Evolutionary conservation across 768 basidiomycete species (phyloP), one percentile per base, ranked within the genome.

Genomic region (Kockovaella imperatae): DNA sequence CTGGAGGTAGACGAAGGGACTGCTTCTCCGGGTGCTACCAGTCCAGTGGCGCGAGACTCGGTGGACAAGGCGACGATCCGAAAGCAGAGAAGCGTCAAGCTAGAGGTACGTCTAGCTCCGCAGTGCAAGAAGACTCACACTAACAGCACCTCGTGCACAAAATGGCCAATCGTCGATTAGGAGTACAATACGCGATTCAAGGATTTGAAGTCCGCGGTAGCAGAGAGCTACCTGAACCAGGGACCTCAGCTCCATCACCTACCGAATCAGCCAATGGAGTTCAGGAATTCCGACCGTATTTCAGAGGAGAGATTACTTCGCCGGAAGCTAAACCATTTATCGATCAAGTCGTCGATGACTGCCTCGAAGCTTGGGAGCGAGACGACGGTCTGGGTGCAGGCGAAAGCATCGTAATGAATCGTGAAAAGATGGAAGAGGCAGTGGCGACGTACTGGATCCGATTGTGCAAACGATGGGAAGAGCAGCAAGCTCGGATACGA

Each of bases 111-210:
- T 44, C 26, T 23, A 2, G 20, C 6, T 29, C 20, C 21, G 18
- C 41, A 23, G n/a, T 5, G 11, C 14, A 4, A 24, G 17, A 15
- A 15, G 13, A 20, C 21, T 42, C 45, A 30, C 38, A 18, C 24
- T 34, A 23, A 14, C 47, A 67, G 64, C 65, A 67, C 36, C 52
- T 67, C 17, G 60, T 67, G 2, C 65, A 67, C 34, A 47, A 63
- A 35, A 55, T 55, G 45, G 65, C 65, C 3, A 67, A 67, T 40
- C 50, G 57, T 11, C 52, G 65, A 14, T 41, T 67, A 5, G 65
- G 65, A 5, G 57, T 67, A 17, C 62, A 67, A 42, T 62, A 67
- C 43, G 30, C 25, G 20, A 50, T 64, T 6, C 14, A 47, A 5
- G 39, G 50, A 20, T 67, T 67, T 42, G 52, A 59, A 18, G 35